Base-by-base conservation (phyloP, 1,284 basidiomycete species). In the Malassezia equina region DNA sequence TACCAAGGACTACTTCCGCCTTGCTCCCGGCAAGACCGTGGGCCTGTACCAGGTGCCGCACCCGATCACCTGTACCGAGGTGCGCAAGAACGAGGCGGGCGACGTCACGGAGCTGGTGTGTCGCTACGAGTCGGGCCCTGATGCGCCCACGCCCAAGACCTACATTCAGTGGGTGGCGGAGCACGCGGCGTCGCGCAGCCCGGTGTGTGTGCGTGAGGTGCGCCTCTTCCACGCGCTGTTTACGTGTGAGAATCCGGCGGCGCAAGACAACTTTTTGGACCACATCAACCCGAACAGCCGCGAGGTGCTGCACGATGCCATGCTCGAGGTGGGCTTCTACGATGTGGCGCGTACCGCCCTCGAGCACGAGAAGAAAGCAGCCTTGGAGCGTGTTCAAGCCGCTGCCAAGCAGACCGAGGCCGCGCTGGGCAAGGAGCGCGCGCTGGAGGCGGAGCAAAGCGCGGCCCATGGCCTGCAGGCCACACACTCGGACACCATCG, bases 131-230 rank as follows among this genome's bases (percentile, higher is more conserved):
- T 19, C 34, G n/a, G 61, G 63, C 17, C 71, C 68, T 29, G 75
- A 79, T 27, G 52, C 42, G 36, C 84, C 83, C 75, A 51, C 62
- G 47, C 86, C 90, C 28, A 94, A 95, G 75, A 85, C 90, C 13
- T 98, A 85, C 78, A 90, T 99, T 71, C 94, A 98, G 75, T 99
- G 94, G 94, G 88, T 98, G 15, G 90, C 88, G 40, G 85, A 88
- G 63, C 86, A 91, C 67, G 79, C 81, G 11, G 78, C 84, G 6
- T 84, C 84, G 0, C 81, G 83, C 11, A 88, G 85, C 60, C 90
- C 90, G 9, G 85, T 96, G 39, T 77, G 78, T 46, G 80, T 98
- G 61, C 84, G 90, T 73, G 90, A 99, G 78, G 88, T 86, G 34
- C 84, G 90, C 47, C 82, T 95, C 69, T 96, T 96, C 81, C 82